Base-by-base conservation (phyloP, 495 filamentous ascomycete genomes). In the Sporormia fimetaria region DNA sequence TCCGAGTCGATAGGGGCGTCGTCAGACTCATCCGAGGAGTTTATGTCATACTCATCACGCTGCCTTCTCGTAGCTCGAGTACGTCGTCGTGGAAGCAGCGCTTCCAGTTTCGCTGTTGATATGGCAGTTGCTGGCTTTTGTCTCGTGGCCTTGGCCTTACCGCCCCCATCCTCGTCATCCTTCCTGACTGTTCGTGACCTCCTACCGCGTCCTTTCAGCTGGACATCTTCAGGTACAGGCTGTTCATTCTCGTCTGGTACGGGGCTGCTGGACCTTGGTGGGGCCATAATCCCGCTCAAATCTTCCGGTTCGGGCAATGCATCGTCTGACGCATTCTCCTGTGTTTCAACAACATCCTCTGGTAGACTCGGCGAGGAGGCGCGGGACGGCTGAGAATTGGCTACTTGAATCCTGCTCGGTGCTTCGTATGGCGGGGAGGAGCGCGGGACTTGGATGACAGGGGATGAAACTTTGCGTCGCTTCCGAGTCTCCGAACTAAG, bases 241-340 rank as follows among this genome's bases (percentile, higher is more conserved):
- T 53, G 34, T 8, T 36, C 39, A 24, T 37, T 33, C 6, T 41
- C 37, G 14, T 47, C 33, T 28, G 21, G 14, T 8, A 15, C 15
- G 16, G 50, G 41, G 44, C 63, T 64, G 57, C 68, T 73, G 42
- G 70, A 74, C 37, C 57, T 44, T 3, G 73, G 73, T 3, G 66
- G 67, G 24, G 62, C 66, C 67, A 72, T 65, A 1, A 68, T 74
- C 43, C 67, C 63, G 39, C 64, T 73, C 23, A 63, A 51, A 5
- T 55, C 37, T 42, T 67, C 64, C 6, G 29, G 24, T 6, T 39
- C 39, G 11, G 26, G 30, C 14, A 26, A 11, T 20, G 37, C 37
- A 4, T 61, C 46, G n/a, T 52, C 14, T 6, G 7, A 35, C 11
- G 22, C 23, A 9, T 41, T 33, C 21, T 49, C 51, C 16, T 25